phyloP scores from a whole-genome alignment of 352 stramenopile genomes.

The Globisporangium cystogenes region DNA sequence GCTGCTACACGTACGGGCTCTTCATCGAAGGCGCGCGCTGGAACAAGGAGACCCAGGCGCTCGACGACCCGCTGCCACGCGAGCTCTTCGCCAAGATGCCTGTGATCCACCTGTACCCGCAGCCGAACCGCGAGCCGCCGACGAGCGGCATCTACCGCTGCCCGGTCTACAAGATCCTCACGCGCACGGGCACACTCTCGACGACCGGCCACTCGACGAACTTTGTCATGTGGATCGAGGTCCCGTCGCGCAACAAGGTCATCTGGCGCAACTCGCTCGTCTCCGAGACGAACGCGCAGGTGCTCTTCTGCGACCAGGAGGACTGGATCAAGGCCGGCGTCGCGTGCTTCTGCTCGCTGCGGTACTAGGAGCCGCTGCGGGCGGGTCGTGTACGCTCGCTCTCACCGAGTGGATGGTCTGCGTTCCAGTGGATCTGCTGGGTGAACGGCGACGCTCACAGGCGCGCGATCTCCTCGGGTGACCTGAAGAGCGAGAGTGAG shows the following conservation, averaged over 20 bases:
- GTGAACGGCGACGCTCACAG: background rate
- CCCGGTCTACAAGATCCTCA: constrained; percentile 92
- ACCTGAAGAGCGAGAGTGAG: background rate
- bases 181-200: constrained; percentile 78
- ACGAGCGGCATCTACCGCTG: constrained; percentile 81
- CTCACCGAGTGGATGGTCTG: background rate
- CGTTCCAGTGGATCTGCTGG: background rate
- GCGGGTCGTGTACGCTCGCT: background rate
- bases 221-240: constrained; percentile 94
- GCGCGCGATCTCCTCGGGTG: background rate
- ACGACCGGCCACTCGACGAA: constrained; percentile 93
- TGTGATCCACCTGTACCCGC: constrained; percentile 65
- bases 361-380: constrained; percentile 53
- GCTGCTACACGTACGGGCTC: constrained; percentile 85
- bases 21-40: constrained; percentile 89
- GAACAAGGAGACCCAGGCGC: constrained; percentile 47
- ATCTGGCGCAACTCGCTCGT: constrained; percentile 80
- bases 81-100: constrained; percentile 88
- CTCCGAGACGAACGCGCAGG: constrained; percentile 86
- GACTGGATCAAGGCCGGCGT: constrained; percentile 93
- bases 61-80: constrained; percentile 81
- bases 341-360: constrained; percentile 88
- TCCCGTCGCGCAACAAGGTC: constrained; percentile 72
- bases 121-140: constrained; percentile 58
- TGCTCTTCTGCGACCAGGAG: constrained; percentile 82